phyloP scores from a whole-genome alignment of 495 filamentous ascomycete genomes.

The Penicillium longicatenatum region DNA sequence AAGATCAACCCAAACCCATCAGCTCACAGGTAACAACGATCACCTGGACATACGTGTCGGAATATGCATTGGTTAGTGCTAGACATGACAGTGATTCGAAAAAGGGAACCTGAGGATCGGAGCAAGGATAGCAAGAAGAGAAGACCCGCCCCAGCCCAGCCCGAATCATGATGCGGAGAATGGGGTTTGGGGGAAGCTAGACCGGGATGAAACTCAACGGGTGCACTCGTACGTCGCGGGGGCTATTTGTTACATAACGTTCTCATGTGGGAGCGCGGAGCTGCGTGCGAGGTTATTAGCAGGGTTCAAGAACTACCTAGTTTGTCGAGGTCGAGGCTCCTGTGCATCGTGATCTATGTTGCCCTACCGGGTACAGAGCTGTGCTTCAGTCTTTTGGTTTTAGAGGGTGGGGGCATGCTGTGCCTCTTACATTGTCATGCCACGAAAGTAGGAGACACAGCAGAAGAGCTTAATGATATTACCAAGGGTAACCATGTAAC shows the following conservation, averaged over 20 bases:
- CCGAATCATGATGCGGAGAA: conserved; percentile 30
- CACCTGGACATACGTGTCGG: no score
- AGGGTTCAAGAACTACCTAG: conserved; percentile 18
- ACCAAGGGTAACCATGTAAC: neutral
- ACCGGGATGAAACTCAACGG: conserved; percentile 31
- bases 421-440: neutral
- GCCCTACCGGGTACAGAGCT: neutral
- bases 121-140: neutral
- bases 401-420: neutral
- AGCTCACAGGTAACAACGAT: no score
- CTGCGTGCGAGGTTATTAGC: conserved; percentile 9
- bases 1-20: no score
- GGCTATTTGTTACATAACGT: conserved; percentile 5
- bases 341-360: neutral
- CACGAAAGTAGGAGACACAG: neutral
- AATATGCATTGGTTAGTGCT: no score
- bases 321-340: conserved; percentile 20
- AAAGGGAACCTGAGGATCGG: neutral
- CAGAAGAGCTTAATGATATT: neutral
- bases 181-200: conserved; percentile 11
- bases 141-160: conserved; percentile 15
- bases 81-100: conserved; percentile 13
- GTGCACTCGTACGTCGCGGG: conserved; percentile 16
- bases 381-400: neutral
- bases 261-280: conserved; percentile 16